Evolutionary conservation across 345 rosid genomes (phyloP).

Genomic region (Pseudoturritis turrita): DNA sequence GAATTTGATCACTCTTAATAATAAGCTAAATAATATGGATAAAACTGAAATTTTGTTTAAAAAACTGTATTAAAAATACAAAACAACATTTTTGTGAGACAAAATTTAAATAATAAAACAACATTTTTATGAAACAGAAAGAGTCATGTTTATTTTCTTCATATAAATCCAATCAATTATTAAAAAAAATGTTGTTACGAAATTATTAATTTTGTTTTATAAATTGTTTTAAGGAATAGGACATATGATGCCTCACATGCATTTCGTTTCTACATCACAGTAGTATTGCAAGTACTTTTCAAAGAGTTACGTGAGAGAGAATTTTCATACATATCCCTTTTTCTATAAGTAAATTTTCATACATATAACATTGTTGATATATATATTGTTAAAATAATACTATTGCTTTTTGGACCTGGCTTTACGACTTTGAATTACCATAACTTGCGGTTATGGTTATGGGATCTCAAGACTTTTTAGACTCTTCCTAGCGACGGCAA

Average conservation of each 20-base stretch:
- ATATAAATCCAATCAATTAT: not conserved
- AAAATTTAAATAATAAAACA: too few species aligned
- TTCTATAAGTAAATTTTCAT: not conserved
- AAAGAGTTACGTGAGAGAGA: conserved; percentile 11
- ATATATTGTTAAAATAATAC: not conserved
- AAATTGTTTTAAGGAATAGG: too few species aligned
- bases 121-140: too few species aligned
- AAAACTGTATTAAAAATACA: too few species aligned
- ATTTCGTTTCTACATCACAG: not conserved
- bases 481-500: conserved; percentile 28
- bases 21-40: too few species aligned
- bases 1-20: too few species aligned
- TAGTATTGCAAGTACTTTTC: not conserved
- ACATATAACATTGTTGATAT: not conserved
- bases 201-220: not conserved
- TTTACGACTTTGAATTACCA: conserved; percentile 29
- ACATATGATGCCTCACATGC: not conserved
- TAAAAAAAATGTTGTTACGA: too few species aligned
- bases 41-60: too few species aligned
- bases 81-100: too few species aligned
- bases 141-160: not conserved
- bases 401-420: conserved; percentile 1
- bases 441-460: conserved; percentile 23
- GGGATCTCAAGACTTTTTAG: conserved; percentile 26
- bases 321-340: not conserved